Evolutionary conservation across 495 filamentous ascomycete species (phyloP), one percentile per base, ranked within the genome.

Genomic region (Hypomontagnella monticulosa): DNA sequence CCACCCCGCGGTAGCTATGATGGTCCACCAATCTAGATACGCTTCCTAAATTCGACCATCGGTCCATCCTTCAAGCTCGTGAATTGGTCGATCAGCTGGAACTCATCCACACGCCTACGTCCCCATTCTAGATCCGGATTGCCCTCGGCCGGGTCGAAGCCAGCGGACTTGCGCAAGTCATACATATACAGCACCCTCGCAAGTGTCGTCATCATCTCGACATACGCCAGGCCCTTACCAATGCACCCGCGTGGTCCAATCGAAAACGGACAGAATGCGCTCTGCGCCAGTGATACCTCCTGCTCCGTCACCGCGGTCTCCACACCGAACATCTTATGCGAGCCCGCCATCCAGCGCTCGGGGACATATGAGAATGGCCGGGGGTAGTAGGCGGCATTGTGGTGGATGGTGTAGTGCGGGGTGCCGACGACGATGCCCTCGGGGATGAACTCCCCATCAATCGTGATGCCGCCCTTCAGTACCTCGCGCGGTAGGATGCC

Each of bases 401-500:
- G 84, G 41, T 88, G 84, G 59, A 89, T 76, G 4, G 83, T 69
- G 65, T 85, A 89, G 57, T 80, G 76, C 1, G 84, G 79, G 0
- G 80, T 82, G 40, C 83, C 86, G 16, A 89, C 78, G 32, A 84
- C 76, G 0, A 72, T 77, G 12, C 86, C 86, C 0, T 66, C 76
- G 1, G 88, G 86, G 18, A 90, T 67, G 52, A 65, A 72, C 33
- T 84, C 73, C 41, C 81, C 84, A 61, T 84, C 82, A 57, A 91
- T 80, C 12, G 74, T 78, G 4, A 83, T 75, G 11, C 89, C 89
- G 41, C 88, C 89, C 0, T 78, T 53, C 2, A 87, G 79, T 4
- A 92, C 88, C 62, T 84, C 78, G 34, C 90, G 85, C 0, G 88
- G 86, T 0, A 90, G 72, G 2, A 84, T 74, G 9, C 83, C 84